Conservation (phyloP, 106 monocot genomes). For the Allium sativum region DNA sequence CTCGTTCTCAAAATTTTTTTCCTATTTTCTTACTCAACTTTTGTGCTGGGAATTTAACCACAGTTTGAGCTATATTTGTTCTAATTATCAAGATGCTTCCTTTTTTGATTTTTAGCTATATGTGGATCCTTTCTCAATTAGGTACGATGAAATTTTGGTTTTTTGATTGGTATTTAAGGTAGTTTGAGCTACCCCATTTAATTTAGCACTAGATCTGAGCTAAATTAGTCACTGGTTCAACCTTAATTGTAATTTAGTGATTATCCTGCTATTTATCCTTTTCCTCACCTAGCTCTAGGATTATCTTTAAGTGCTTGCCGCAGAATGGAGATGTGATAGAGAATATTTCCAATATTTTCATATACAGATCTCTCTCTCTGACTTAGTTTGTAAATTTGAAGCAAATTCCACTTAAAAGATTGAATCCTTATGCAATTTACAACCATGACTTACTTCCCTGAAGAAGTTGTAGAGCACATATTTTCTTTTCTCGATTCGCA, state of each 20-base stretch:
- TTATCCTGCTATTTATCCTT: too few species aligned
- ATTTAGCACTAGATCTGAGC: too few species aligned
- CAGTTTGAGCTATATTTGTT: neutral
- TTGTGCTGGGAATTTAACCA: neutral
- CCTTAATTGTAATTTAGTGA: too few species aligned
- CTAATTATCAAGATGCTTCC: constrained; percentile 1
- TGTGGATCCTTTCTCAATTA: constrained; percentile 4
- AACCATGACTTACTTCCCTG: constrained; percentile 13
- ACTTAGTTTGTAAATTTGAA: too few species aligned
- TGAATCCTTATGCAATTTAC: neutral
- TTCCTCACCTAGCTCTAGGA: too few species aligned
- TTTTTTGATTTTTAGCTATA: neutral
- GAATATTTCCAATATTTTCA: too few species aligned
- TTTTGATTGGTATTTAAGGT: constrained; percentile 2
- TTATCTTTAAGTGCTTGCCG: too few species aligned
- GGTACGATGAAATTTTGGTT: constrained; percentile 2
- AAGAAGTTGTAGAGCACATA: constrained; percentile 9
- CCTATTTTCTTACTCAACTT: neutral
- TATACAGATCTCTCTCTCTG: too few species aligned
- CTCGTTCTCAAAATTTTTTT: neutral
- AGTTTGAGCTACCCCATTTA: too few species aligned
- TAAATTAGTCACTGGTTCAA: too few species aligned
- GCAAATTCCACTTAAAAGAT: too few species aligned
- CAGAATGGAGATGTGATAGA: too few species aligned
- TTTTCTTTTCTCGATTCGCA: constrained; percentile 4